A percentile compares a stretch with the other conserved stretches of the same genome.
These are phyloP conservation scores for Conticribra weissflogii DNA, from an alignment of 108 stramenopile species.

Conservation along the genomic window DNA sequence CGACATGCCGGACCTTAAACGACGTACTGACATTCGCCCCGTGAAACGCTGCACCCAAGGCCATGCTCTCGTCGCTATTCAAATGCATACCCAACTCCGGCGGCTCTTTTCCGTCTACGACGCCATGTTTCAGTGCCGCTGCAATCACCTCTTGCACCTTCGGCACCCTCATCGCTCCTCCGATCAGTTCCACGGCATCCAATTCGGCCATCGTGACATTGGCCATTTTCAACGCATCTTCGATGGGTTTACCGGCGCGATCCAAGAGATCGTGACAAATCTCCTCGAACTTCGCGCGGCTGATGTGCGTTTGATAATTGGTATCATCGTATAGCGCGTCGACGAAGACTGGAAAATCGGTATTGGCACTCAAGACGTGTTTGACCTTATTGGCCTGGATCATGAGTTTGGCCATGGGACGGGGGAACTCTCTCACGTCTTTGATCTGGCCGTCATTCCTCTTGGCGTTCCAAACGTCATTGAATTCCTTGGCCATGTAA, in stretches of 20 bases:
- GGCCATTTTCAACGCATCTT: constrained; percentile 69
- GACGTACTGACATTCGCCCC: constrained; percentile 97
- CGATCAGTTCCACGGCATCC: constrained; percentile 95
- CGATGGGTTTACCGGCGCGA: constrained; percentile 83
- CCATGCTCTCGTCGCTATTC: constrained; percentile 99
- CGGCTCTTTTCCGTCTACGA: too few species aligned
- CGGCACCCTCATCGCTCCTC: constrained; percentile 98
- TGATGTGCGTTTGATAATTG: constrained; percentile 82
- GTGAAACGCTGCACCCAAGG: constrained; percentile 97
- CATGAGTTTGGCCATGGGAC: constrained; percentile 96
- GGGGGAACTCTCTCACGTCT: constrained; percentile 82
- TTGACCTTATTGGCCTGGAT: constrained; percentile 97
- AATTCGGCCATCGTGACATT: constrained; percentile 89
- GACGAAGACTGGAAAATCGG: constrained; percentile 94
- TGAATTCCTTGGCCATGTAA: constrained; percentile 94
- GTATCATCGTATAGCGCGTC: constrained; percentile 93
- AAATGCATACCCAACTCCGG: constrained; percentile 96
- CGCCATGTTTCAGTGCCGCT: constrained; percentile 52
- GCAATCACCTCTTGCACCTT: constrained; percentile 85
- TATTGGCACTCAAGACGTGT: constrained; percentile 97
- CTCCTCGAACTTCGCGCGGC: constrained; percentile 89
- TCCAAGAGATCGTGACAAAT: constrained; percentile 83
- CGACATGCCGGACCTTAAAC: constrained; percentile 97
- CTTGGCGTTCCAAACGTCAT: constrained; percentile 77
- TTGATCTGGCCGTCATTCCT: constrained; percentile 51